Conservation (phyloP, 2,329 filamentous ascomycete species). For the Aspergillus chevalieri region DNA sequence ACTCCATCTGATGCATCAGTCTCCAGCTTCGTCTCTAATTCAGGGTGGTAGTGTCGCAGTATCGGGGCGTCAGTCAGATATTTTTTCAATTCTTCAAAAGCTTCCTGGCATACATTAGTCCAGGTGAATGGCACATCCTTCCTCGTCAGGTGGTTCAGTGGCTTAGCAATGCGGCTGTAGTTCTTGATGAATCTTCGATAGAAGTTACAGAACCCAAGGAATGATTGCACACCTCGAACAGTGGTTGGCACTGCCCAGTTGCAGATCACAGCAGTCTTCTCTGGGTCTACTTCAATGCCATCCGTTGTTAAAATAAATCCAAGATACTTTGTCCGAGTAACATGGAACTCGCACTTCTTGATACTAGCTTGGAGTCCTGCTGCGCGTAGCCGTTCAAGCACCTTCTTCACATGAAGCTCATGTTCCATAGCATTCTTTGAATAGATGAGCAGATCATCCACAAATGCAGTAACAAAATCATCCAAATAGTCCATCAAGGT, state of each 20-base stretch:
- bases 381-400: constrained; percentile 8
- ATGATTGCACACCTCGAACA: constrained; percentile 12
- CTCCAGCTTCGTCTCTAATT: constrained; percentile 13
- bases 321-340: constrained; percentile 23
- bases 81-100: constrained; percentile 7
- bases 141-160: constrained; percentile 4
- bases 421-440: constrained; percentile 2
- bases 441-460: constrained; percentile 6
- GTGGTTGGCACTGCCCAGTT: constrained; percentile 4
- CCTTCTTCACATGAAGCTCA: constrained; percentile 1
- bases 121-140: constrained; percentile 8
- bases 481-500: constrained; percentile 1
- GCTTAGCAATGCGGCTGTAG: neutral
- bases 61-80: neutral
- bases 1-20: constrained; percentile 15
- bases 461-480: neutral
- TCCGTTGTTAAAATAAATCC: constrained; percentile 22
- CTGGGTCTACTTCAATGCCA: constrained; percentile 20
- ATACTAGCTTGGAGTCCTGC: constrained; percentile 13
- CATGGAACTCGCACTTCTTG: constrained; percentile 26
- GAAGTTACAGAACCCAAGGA: constrained; percentile 31
- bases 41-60: neutral
- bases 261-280: constrained; percentile 18
- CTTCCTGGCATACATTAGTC: constrained; percentile 8
- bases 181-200: constrained; percentile 20